Evolutionary conservation across 345 rosid species (phyloP).

Genomic region (Camelina laxa): DNA sequence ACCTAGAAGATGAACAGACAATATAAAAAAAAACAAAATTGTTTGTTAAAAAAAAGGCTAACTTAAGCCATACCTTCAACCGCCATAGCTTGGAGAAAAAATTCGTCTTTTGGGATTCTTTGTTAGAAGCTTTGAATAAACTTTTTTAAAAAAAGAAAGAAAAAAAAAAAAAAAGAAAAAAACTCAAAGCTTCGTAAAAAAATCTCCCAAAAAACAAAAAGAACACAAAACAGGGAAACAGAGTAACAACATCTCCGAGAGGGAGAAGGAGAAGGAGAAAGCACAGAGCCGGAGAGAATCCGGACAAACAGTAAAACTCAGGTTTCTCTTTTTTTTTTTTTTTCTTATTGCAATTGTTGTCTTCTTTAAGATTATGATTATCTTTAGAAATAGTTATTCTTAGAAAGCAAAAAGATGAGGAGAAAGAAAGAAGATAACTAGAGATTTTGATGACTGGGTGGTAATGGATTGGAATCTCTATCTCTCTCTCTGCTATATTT

Average conservation of each 20-base stretch:
- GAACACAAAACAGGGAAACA: conserved; percentile 26
- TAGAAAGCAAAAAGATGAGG: conserved; percentile 33
- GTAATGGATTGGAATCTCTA: conserved; percentile 35
- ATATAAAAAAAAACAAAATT: neutral
- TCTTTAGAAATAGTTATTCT: conserved; percentile 58
- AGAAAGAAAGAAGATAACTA: conserved; percentile 7
- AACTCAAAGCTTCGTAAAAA: conserved; percentile 27
- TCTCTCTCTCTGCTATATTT: conserved; percentile 47
- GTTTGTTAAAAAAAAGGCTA: neutral
- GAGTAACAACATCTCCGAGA: conserved; percentile 40
- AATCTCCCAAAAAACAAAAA: conserved; percentile 13
- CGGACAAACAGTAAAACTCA: conserved; percentile 30
- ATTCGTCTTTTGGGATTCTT: conserved; percentile 6
- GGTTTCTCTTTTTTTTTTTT: conserved; percentile 20
- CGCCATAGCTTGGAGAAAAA: conserved; percentile 29
- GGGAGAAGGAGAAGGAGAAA: conserved; percentile 8
- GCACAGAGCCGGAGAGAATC: conserved; percentile 36
- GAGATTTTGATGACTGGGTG: conserved; percentile 25
- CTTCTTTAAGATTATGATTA: conserved; percentile 25
- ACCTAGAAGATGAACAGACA: neutral
- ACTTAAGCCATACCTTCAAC: conserved; percentile 36
- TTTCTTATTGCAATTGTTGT: conserved; percentile 1
- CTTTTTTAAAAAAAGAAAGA: neutral
- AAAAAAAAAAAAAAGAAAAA: neutral
- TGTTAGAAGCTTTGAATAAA: conserved; percentile 33